Evolutionary conservation across 176 grass and related monocot species (phyloP).

Genomic region (Juncus effusus): DNA sequence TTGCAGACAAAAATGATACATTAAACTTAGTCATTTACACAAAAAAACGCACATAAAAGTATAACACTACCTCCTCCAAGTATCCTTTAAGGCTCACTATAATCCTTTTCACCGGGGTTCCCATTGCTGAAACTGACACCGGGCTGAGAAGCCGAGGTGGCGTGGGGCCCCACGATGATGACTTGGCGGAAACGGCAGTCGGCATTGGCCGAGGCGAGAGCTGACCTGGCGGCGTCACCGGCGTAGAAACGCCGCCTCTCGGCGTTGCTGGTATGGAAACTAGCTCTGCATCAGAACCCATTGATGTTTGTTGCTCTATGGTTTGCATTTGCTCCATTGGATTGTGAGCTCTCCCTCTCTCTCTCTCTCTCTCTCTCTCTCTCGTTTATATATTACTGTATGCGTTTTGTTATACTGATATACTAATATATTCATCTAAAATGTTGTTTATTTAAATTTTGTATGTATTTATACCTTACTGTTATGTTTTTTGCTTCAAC

Average conservation of each 20-base stretch:
- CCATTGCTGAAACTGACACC: slow-evolving; percentile 34
- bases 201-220: slow-evolving; percentile 6
- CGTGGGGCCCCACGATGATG: slow-evolving; percentile 32
- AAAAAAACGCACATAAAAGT: not conserved
- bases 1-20: no score
- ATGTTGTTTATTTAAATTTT: no score
- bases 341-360: slow-evolving; percentile 10
- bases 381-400: no score
- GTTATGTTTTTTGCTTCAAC: no score
- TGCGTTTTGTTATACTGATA: no score
- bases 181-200: slow-evolving; percentile 12
- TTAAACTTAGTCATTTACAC: no score
- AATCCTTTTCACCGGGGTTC: slow-evolving; percentile 70
- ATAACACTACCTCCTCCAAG: slow-evolving; percentile 58
- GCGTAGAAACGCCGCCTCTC: slow-evolving; percentile 46
- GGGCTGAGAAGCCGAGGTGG: slow-evolving; percentile 39
- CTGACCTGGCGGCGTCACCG: slow-evolving; percentile 28
- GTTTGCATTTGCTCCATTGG: not conserved
- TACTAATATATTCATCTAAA: no score
- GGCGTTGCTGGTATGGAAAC: slow-evolving; percentile 89
- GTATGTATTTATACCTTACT: no score
- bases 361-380: not conserved
- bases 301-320: slow-evolving; percentile 17
- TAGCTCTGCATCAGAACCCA: slow-evolving; percentile 63
- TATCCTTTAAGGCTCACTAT: slow-evolving; percentile 77